Evolutionary conservation across 2,329 filamentous ascomycete species (phyloP).

Genomic region (Tolypocladium capitatum): DNA sequence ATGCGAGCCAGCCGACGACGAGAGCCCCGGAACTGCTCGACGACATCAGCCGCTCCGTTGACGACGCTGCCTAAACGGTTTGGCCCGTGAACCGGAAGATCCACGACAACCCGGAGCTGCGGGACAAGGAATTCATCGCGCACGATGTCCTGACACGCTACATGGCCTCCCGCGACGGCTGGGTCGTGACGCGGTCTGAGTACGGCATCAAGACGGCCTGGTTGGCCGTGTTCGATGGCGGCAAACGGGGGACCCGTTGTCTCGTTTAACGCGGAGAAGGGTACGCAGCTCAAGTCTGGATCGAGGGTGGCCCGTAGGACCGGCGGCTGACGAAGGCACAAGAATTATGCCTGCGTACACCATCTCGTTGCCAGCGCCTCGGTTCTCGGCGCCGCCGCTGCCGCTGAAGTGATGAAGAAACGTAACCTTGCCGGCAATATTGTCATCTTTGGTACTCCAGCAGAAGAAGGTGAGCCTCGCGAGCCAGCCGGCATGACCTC

Average conservation of each 20-base stretch:
- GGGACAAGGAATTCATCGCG: conserved; percentile 26
- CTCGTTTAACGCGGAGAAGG: conserved; percentile 26
- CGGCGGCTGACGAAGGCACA: too few relatives aligned
- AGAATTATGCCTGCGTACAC: conserved; percentile 42
- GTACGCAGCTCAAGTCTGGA: conserved; percentile 1
- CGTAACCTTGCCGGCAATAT: too few relatives aligned
- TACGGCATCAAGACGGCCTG: conserved; percentile 30
- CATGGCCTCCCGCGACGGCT: conserved; percentile 18
- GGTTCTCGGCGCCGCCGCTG: too few relatives aligned
- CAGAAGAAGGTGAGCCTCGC: too few relatives aligned
- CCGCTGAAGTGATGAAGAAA: too few relatives aligned
- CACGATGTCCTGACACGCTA: conserved; percentile 25
- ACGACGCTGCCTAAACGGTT: conserved; percentile 11
- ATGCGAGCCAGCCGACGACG: too few relatives aligned
- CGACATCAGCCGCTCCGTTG: conserved; percentile 17
- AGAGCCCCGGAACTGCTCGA: conserved; percentile 19
- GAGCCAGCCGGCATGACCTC: too few relatives aligned
- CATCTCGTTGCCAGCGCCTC: too few relatives aligned
- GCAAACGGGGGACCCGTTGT: conserved; percentile 21
- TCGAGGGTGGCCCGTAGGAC: too few relatives aligned
- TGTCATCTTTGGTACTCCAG: too few relatives aligned
- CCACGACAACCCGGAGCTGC: conserved; percentile 29
- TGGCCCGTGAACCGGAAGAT: conserved; percentile 24
- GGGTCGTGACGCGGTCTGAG: conserved; percentile 24
- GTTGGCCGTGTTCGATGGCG: conserved; percentile 24